Base-by-base conservation (phyloP, 148 eudicot species). In the Chenopodium berlandieri region DNA sequence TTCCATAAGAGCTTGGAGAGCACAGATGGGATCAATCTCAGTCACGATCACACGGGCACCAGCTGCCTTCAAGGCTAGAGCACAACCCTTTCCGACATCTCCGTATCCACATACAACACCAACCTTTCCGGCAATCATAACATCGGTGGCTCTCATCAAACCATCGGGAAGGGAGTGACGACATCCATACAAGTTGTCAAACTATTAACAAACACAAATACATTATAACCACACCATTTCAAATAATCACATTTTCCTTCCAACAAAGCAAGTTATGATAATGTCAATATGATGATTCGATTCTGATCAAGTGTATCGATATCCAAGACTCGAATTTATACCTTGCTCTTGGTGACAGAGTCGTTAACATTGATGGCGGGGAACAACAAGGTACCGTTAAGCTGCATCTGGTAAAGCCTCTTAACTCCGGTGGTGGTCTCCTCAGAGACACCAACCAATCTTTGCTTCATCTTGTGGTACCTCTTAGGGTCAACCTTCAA, bases 341-440 rank as follows among this genome's bases (percentile, higher is more conserved):
- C 97, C 97, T 96, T 96, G 95, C 98, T 96, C 94, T 95, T 95
- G 78, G 99, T 95, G 80, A 95, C 97, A 67, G 99, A 95, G 90
- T 96, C 98, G 63, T 96, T 96, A 72, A 94, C 99, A 77, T 96
- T 96, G 76, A 96, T 94, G 37, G 99, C 99, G 80, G 99, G 98
- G 91, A 96, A 94, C 85, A 96, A 86, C 83, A 94, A 82, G 44
- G 95, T 88, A 6, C 97, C 95, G 54, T 85, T 90, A 23, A 67
- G 84, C 83, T 91, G 95, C 99, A 96, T 96, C 88, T 96, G 98
- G 85, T 96, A 94, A 63, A 96, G 90, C 91, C 99, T 96, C 98
- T 96, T 96, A 20, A 96, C 99, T 73, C 99, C 99, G 52, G 99
- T 96, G 78, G 99, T 96, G 62, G 99, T 94, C 90, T 95, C 99